A percentile compares a stretch with the other conserved stretches of the same genome.
Evolutionary conservation across 2,329 filamentous ascomycete genomes (phyloP).

Genomic region (Fusarium sp.): DNA sequence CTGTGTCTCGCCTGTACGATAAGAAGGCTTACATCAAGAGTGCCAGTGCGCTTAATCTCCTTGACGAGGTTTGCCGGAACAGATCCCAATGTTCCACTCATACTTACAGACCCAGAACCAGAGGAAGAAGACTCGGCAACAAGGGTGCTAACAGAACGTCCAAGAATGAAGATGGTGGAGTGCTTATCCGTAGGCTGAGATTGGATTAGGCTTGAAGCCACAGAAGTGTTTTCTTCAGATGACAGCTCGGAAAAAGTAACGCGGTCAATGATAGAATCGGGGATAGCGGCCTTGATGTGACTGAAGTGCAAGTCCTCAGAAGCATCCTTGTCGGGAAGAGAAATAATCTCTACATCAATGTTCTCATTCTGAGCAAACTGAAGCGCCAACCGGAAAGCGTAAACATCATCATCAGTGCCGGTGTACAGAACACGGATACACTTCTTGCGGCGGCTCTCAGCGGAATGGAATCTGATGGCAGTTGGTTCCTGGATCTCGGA

Average conservation of each 20-base stretch:
- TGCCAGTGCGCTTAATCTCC: slow-evolving; percentile 18
- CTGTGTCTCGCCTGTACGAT: slow-evolving; percentile 25
- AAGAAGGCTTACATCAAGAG: slow-evolving; percentile 10
- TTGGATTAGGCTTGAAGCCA: slow-evolving; percentile 9
- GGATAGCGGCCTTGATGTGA: slow-evolving; percentile 17
- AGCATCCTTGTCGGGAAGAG: slow-evolving; percentile 7
- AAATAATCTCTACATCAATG: slow-evolving; percentile 18
- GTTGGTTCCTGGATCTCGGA: slow-evolving; percentile 19
- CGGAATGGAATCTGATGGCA: slow-evolving; percentile 25
- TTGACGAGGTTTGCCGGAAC: slow-evolving; percentile 10
- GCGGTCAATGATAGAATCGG: slow-evolving; percentile 1
- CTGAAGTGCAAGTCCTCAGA: slow-evolving; percentile 12
- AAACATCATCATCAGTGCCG: slow-evolving; percentile 85
- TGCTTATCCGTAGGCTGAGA: slow-evolving; percentile 13
- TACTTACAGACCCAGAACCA: slow-evolving; percentile 4
- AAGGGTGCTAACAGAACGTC: slow-evolving; percentile 6
- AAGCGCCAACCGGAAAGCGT: slow-evolving; percentile 83
- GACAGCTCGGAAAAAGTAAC: slow-evolving; percentile 31
- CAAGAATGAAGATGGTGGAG: slow-evolving; percentile 22
- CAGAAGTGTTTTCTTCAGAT: slow-evolving; percentile 19
- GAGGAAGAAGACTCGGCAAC: not conserved
- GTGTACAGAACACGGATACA: slow-evolving; percentile 91
- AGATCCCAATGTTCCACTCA: slow-evolving; percentile 11
- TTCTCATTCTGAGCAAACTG: slow-evolving; percentile 80
- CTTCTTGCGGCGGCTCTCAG: slow-evolving; percentile 56